Evolutionary conservation across 2,329 filamentous ascomycete species (phyloP), one percentile per base, ranked within the genome.

Genomic region (Sphaerulina populicola): DNA sequence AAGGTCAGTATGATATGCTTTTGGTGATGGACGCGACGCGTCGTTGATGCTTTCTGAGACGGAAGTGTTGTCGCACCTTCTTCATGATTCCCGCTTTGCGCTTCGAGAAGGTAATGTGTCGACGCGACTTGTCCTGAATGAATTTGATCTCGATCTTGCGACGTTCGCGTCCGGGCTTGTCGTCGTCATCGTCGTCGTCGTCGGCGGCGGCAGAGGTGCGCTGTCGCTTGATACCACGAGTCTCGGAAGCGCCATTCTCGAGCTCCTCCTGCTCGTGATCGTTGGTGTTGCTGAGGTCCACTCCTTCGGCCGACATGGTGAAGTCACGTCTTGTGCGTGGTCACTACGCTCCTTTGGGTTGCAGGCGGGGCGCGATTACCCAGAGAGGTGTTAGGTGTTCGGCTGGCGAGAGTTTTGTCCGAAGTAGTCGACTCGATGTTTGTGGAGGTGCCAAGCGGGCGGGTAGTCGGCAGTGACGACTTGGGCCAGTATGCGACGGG

Each of bases 121-220:
- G 86, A 75, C 93, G 89, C 75, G 91, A 97, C 78, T 98, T 98
- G 75, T 98, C 93, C 73, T 90, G 91, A 72, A 98, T 98, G 76
- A 98, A 98, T 80, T 98, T 98, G 77, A 98, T 98, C 74, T 98
- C 93, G 66, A 98, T 98, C 85, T 98, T 98, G 75, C 93, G 84
- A 69, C 93, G 85, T 80, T 97, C 93, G 72, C 93, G 90, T 68
- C 89, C 89, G 58, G 88, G 88, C 82, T 97, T 97, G 72, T 96
- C 91, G 63, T 97, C 90, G 60, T 97, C 93, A 60, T 97, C 91
- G 61, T 97, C 93, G 68, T 97, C 93, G 69, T 97, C 91, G 65
- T 83, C 83, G 47, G 83, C 80, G 47, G 65, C 69, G 63, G 85
- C 74, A 65, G 74, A 84, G 58, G 86, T 82, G 68, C 93, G 88